Evolutionary conservation across 352 stramenopile species (phyloP).

Genomic region (Blastocystis sp.): DNA sequence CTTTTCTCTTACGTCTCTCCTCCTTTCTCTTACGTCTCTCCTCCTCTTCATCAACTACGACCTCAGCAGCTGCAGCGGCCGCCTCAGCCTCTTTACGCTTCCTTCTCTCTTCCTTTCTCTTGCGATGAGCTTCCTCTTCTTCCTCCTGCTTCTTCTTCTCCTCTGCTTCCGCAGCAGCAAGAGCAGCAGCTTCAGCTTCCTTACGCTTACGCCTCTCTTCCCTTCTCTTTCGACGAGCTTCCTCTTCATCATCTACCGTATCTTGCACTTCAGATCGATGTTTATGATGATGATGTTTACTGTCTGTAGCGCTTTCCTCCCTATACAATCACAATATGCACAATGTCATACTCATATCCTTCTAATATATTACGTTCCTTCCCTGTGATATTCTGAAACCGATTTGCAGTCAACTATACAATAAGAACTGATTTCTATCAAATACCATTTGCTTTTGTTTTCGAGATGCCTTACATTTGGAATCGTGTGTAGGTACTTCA

Average conservation of each 20-base stretch:
- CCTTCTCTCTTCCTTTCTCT: neutral
- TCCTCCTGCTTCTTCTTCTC: conserved; percentile 28
- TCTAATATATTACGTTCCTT: conserved; percentile 52
- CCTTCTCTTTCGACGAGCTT: neutral
- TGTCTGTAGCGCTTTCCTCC: neutral
- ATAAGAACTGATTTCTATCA: neutral
- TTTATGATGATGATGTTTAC: neutral
- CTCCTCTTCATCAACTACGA: neutral
- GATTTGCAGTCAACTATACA: neutral
- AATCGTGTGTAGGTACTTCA: conserved; percentile 16
- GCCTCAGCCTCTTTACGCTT: neutral
- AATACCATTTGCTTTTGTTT: conserved; percentile 49
- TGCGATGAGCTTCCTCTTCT: neutral
- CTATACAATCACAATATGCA: neutral
- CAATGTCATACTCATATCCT: neutral
- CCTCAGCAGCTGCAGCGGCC: neutral
- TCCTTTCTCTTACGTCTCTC: conserved; percentile 1
- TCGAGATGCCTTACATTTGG: conserved; percentile 27
- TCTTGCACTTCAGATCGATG: neutral
- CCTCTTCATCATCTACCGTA: neutral
- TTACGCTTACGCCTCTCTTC: neutral
- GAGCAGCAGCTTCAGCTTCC: neutral
- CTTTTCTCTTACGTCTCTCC: conserved; percentile 4
- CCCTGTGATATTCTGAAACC: neutral
- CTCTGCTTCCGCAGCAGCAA: neutral